Percentiles rank a stretch among this genome's conserved stretches.
phyloP scores from a whole-genome alignment of 305 asterid genomes.

The Fraxinus albicans region DNA sequence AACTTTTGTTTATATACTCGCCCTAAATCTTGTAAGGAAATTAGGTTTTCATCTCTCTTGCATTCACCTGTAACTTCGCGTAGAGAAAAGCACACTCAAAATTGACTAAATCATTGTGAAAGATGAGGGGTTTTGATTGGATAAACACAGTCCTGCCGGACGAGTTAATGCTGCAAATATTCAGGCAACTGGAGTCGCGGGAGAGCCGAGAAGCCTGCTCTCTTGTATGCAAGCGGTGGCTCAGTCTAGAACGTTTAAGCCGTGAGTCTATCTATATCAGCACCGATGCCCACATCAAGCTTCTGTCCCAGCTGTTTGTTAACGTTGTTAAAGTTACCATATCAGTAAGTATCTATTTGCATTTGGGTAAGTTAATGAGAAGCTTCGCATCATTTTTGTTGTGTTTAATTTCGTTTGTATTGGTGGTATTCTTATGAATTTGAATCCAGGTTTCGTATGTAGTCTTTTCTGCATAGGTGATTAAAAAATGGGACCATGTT shows the following conservation, averaged over 20 bases:
- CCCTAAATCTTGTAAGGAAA: too few relatives aligned
- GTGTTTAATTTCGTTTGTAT: neutral
- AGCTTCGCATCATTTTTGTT: neutral
- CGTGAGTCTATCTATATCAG: constrained; percentile 64
- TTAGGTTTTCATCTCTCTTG: too few relatives aligned
- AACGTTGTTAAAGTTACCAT: neutral
- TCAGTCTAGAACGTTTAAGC: constrained; percentile 70
- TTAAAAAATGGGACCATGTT: neutral
- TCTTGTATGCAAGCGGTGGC: constrained; percentile 87
- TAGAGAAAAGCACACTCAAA: too few relatives aligned
- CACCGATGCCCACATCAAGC: constrained; percentile 51
- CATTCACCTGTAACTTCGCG: too few relatives aligned
- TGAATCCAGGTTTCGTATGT: neutral
- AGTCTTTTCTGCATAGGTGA: neutral
- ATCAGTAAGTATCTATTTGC: neutral
- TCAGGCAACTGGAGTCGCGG: constrained; percentile 52
- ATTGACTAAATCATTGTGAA: too few relatives aligned
- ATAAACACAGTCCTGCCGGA: constrained; percentile 65
- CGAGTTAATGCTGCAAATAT: constrained; percentile 64
- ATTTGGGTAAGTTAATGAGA: neutral
- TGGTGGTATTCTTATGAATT: neutral
- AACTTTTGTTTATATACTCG: too few relatives aligned
- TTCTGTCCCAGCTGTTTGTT: constrained; percentile 25
- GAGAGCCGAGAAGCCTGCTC: constrained; percentile 63
- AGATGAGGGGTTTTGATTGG: constrained; percentile 57